Conservation (phyloP, 2,329 filamentous ascomycete genomes). For the Trichoderma atrobrunneum region DNA sequence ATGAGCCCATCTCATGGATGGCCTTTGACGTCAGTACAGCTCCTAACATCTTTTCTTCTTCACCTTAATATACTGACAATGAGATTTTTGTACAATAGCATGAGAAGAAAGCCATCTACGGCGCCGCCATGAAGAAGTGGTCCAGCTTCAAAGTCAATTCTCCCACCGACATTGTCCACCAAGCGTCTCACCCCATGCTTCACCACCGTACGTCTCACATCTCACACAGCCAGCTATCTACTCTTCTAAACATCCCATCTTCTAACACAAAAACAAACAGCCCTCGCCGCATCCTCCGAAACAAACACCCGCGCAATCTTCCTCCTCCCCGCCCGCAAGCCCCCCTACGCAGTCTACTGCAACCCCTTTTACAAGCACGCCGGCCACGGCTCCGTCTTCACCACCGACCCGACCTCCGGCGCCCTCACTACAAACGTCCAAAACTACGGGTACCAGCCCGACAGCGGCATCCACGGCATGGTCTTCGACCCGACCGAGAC, state of each 20-base stretch:
- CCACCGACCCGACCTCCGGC: conserved; percentile 52
- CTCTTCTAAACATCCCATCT: not conserved
- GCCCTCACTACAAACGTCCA: conserved; percentile 64
- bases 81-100: conserved; percentile 51
- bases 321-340: conserved; percentile 72
- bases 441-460: conserved; percentile 68
- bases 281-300: conserved; percentile 62
- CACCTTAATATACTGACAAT: not conserved
- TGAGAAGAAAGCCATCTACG: conserved; percentile 79
- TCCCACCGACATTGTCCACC: conserved; percentile 72
- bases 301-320: conserved; percentile 90
- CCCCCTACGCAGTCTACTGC: conserved; percentile 80
- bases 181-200: conserved; percentile 70
- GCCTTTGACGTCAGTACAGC: conserved; percentile 68
- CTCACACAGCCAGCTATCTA: not conserved
- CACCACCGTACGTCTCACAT: conserved; percentile 62
- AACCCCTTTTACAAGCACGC: conserved; percentile 89
- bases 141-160: conserved; percentile 74
- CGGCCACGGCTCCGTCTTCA: conserved; percentile 76
- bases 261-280: conserved; percentile 40
- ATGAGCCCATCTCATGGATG: conserved; percentile 94
- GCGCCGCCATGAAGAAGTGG: conserved; percentile 92
- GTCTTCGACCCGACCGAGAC: conserved; percentile 72
- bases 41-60: not conserved
- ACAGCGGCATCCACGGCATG: conserved; percentile 77